A percentile compares a stretch with the other conserved stretches of the same genome.
Evolutionary conservation across 2,329 filamentous ascomycete genomes (phyloP).

Genomic region (Gnomoniopsis sp.): DNA sequence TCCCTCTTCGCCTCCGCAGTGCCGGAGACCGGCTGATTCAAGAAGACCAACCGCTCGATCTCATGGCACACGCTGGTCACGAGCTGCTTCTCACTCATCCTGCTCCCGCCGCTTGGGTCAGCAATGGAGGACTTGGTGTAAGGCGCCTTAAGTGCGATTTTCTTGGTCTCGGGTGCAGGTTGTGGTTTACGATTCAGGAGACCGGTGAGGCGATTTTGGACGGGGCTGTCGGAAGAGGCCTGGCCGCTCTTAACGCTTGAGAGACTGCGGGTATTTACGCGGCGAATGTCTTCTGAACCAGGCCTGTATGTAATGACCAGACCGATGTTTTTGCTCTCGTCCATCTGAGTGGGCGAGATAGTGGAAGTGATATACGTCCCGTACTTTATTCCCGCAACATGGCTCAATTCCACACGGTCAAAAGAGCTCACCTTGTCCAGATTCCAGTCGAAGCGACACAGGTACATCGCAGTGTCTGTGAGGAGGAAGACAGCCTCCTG

Average conservation of each 20-base stretch:
- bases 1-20: constrained; percentile 39
- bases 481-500: constrained; percentile 86
- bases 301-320: constrained; percentile 76
- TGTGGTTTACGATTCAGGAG: constrained; percentile 37
- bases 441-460: constrained; percentile 91
- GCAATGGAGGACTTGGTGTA: constrained; percentile 52
- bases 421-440: constrained; percentile 93
- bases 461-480: constrained; percentile 80
- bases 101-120: constrained; percentile 44
- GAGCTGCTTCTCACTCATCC: constrained; percentile 52
- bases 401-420: constrained; percentile 75
- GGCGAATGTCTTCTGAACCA: constrained; percentile 65
- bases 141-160: constrained; percentile 53
- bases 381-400: constrained; percentile 68
- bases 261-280: constrained; percentile 83
- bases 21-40: constrained; percentile 38
- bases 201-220: constrained; percentile 34
- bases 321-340: constrained; percentile 78
- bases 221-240: constrained; percentile 9
- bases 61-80: constrained; percentile 68
- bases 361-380: constrained; percentile 92
- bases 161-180: constrained; percentile 33
- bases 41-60: constrained; percentile 65
- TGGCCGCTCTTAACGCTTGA: constrained; percentile 41
- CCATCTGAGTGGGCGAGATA: constrained; percentile 70